Evolutionary conservation across 352 stramenopile genomes (phyloP), one percentile per base, ranked within the genome.

Genomic region (Phytopythium delawarense): DNA sequence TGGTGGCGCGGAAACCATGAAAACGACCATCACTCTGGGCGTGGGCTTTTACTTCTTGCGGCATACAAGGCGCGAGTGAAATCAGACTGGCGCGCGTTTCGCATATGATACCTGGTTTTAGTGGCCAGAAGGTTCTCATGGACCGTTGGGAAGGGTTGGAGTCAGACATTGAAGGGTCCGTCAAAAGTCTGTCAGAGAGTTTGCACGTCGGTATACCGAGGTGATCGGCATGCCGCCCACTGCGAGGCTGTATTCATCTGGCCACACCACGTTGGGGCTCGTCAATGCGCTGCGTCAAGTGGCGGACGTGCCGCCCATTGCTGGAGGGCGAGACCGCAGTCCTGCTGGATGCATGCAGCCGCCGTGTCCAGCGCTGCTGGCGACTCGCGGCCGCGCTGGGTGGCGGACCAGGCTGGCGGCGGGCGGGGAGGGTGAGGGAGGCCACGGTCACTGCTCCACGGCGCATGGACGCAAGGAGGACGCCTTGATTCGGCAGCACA

Each of bases 251-350:
- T 4, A 20, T 20, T 45, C 40, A 6, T 50, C 44, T 30, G 44
- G 44, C 44, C 44, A 4, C 44, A 50, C n/a, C 3, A 18, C 42
- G 42, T 23, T 6, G 21, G 16, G n/a, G 11, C 45, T 51, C 45
- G 45, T 51, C 45, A 51, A 51, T 51, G 21, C 45, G 45, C 16
- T 51, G 21, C 45, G 45, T 32, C 45, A 32, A 51, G 44, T 28
- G 44, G n/a, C 8, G 44, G 8, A 28, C 16, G 1, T 32, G 4
- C 44, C 8, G 45, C 18, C 21, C 45, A 18, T 20, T 32, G 32
- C 45, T 51, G 45, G 44, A 50, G 13, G 37, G 13, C 37, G 28
- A 32, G 28, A 0, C 28, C 28, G 28, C 28, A 32, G 28, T 7
- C 2, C 28, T 13, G 37, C 37, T 12, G 13, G 35, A 42, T 42